These are phyloP conservation scores for Mortierella sp. DNA, from an alignment of 371 early-diverging fungal species.

Conservation along the genomic window DNA sequence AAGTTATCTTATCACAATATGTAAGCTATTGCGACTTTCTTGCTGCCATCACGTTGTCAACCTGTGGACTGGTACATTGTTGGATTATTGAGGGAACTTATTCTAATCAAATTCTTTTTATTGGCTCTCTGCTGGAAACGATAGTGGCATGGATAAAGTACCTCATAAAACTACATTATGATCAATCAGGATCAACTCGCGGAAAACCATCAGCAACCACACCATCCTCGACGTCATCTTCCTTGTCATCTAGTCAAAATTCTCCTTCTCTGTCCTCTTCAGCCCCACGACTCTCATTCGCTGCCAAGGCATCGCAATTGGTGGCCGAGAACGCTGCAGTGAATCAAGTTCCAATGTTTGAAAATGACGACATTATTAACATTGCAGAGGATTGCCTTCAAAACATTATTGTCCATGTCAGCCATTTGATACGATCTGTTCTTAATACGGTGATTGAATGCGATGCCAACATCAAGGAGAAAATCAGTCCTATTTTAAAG, in stretches of 20 bases:
- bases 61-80: neutral
- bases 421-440: slow-evolving; percentile 43
- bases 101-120: neutral
- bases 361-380: slow-evolving; percentile 42
- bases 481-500: slow-evolving; percentile 35
- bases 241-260: slow-evolving; percentile 14
- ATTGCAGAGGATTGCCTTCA: slow-evolving; percentile 44
- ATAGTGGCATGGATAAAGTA: slow-evolving; percentile 55
- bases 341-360: slow-evolving; percentile 33
- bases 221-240: slow-evolving; percentile 3
- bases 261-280: slow-evolving; percentile 18
- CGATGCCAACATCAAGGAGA: slow-evolving; percentile 42
- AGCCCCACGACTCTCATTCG: slow-evolving; percentile 27
- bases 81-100: neutral
- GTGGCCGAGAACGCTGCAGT: slow-evolving; percentile 27
- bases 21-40: slow-evolving; percentile 8
- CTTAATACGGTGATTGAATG: slow-evolving; percentile 48
- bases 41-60: neutral
- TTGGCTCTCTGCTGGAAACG: neutral
- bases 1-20: slow-evolving; percentile 43
- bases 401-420: slow-evolving; percentile 30
- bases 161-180: slow-evolving; percentile 36
- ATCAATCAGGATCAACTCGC: slow-evolving; percentile 1
- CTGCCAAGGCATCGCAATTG: slow-evolving; percentile 33
- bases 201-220: neutral